phyloP scores from a whole-genome alignment of 345 rosid species.

The Dimocarpus longan region DNA sequence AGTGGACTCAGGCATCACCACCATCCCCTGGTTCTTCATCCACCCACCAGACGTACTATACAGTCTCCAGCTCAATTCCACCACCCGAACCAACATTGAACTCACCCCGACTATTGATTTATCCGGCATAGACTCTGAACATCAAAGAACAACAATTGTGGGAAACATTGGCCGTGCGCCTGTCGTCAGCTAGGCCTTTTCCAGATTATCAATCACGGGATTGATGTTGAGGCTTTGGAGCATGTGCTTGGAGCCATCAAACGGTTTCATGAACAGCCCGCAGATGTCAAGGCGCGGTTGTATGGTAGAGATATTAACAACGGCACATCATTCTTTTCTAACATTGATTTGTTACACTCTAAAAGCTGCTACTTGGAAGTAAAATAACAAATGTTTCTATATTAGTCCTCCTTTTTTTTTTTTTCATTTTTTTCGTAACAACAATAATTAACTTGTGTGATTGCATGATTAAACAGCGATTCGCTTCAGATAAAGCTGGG shows the following conservation, averaged over 20 bases:
- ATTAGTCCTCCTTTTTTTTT: no score
- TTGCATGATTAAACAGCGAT: neutral
- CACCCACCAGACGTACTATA: neutral
- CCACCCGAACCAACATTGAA: neutral
- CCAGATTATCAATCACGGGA: no score
- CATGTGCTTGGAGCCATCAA: no score
- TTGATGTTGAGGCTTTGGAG: no score
- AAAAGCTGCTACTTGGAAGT: neutral
- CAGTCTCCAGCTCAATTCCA: neutral
- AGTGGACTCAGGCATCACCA: neutral
- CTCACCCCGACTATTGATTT: neutral
- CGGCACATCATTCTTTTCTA: neutral
- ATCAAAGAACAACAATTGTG: no score
- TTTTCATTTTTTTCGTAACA: no score
- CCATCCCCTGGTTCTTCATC: neutral
- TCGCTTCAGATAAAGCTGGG: neutral
- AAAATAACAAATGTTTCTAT: no score
- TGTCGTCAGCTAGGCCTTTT: no score
- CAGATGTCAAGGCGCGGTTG: neutral
- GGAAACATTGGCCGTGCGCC: no score
- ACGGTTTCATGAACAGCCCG: no score
- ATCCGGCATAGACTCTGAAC: neutral
- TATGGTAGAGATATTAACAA: no score
- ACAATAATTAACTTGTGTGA: neutral
- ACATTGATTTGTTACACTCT: neutral